These are phyloP conservation scores for Diplodia corticola DNA, from an alignment of 2,329 filamentous ascomycete genomes.

Conservation along the genomic window DNA sequence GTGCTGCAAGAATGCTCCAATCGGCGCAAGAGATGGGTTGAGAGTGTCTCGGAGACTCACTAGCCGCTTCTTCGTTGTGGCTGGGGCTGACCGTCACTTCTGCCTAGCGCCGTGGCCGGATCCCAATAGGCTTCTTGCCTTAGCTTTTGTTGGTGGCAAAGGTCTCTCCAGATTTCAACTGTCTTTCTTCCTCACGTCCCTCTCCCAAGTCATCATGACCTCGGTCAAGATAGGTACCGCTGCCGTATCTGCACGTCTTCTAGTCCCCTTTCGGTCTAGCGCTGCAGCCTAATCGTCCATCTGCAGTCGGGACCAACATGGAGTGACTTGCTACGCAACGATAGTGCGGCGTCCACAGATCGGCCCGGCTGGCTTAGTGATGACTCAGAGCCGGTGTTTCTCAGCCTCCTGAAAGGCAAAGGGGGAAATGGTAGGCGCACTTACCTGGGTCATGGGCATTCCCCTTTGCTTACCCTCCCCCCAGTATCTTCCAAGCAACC, in stretches of 20 bases:
- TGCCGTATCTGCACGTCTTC: background rate
- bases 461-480: background rate
- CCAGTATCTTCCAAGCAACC: background rate
- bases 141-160: too few species aligned
- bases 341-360: background rate
- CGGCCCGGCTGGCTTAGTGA: background rate
- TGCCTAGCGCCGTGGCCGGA: background rate
- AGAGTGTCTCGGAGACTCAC: background rate
- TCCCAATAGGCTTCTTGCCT: too few species aligned
- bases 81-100: background rate
- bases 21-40: background rate
- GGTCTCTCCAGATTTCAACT: too few species aligned
- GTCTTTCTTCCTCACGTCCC: too few species aligned
- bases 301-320: background rate
- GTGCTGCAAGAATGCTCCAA: background rate
- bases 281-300: background rate
- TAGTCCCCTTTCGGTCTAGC: background rate
- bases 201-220: too few species aligned
- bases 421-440: background rate
- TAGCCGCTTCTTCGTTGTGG: background rate
- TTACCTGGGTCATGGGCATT: background rate
- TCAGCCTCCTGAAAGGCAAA: background rate
- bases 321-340: background rate
- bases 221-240: background rate
- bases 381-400: background rate